These are phyloP conservation scores for Pythium rishiriense DNA, from an alignment of 352 stramenopile genomes.

Conservation along the genomic window DNA sequence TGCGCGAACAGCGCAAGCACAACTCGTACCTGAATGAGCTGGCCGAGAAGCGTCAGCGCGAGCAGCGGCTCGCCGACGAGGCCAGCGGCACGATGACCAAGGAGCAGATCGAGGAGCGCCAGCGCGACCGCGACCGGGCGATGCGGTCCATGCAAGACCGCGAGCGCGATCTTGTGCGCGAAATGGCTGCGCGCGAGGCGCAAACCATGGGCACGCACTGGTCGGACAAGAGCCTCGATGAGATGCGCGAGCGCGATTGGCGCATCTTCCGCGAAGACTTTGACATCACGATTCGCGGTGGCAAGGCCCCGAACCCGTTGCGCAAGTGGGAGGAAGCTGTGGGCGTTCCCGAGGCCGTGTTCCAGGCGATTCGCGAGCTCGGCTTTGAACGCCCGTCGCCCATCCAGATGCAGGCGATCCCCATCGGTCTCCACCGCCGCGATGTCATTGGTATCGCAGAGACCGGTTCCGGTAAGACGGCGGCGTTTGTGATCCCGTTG, in stretches of 20 bases:
- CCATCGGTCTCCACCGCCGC: slow-evolving; percentile 94
- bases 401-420: slow-evolving; percentile 98
- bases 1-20: slow-evolving; percentile 91
- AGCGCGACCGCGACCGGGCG: slow-evolving; percentile 70
- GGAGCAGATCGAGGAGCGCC: slow-evolving; percentile 56
- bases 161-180: slow-evolving; percentile 56
- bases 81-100: slow-evolving; percentile 56
- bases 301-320: slow-evolving; percentile 91
- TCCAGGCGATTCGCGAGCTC: slow-evolving; percentile 91
- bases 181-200: slow-evolving; percentile 68
- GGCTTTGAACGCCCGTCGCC: slow-evolving; percentile 96
- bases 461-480: slow-evolving; percentile 98
- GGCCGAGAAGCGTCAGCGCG: slow-evolving; percentile 84
- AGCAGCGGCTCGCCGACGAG: slow-evolving; percentile 71
- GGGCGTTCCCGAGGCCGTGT: slow-evolving; percentile 65
- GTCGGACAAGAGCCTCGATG: slow-evolving; percentile 91
- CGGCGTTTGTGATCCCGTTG: slow-evolving; percentile 97
- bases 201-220: slow-evolving; percentile 88
- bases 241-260: slow-evolving; percentile 98
- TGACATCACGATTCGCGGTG: slow-evolving; percentile 95
- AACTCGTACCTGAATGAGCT: slow-evolving; percentile 89
- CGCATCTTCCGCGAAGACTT: slow-evolving; percentile 99
- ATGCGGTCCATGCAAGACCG: slow-evolving; percentile 74
- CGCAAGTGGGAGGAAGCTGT: slow-evolving; percentile 89
- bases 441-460: slow-evolving; percentile 99